These are phyloP conservation scores for Botrytis sinoallii DNA, from an alignment of 2,329 filamentous ascomycete genomes.

Conservation along the genomic window DNA sequence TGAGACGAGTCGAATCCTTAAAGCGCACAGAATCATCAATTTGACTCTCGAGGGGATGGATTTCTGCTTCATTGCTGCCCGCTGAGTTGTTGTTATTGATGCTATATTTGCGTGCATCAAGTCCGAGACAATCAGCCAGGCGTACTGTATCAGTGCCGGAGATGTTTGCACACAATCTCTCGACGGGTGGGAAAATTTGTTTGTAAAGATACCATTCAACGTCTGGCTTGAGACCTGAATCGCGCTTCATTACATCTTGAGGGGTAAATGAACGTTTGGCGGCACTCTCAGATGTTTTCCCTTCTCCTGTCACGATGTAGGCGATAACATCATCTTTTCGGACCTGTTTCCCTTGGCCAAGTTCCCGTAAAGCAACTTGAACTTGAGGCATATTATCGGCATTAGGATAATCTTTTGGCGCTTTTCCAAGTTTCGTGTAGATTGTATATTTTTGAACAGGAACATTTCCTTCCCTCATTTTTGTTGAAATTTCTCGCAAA, in stretches of 20 bases:
- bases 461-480: conserved; percentile 79
- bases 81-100: conserved; percentile 57
- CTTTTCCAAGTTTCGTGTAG: conserved; percentile 94
- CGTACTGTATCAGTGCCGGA: conserved; percentile 85
- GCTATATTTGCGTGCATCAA: conserved; percentile 85
- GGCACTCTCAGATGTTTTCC: conserved; percentile 61
- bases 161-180: conserved; percentile 95
- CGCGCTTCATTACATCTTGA: conserved; percentile 77
- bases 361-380: conserved; percentile 87
- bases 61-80: conserved; percentile 60
- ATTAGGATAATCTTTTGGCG: conserved; percentile 90
- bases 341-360: conserved; percentile 78
- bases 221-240: conserved; percentile 75
- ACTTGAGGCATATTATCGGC: conserved; percentile 94
- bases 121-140: conserved; percentile 87
- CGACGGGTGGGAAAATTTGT: conserved; percentile 96
- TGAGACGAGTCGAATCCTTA: conserved; percentile 71
- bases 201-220: conserved; percentile 98
- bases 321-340: conserved; percentile 95
- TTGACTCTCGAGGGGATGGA: conserved; percentile 90
- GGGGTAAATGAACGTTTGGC: conserved; percentile 88
- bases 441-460: conserved; percentile 91
- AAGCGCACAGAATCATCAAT: conserved; percentile 91
- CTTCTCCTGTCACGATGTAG: conserved; percentile 84
- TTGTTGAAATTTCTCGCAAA: conserved; percentile 74